phyloP scores from a whole-genome alignment of 2,329 filamentous ascomycete species.

The Thelonectria rubi region DNA sequence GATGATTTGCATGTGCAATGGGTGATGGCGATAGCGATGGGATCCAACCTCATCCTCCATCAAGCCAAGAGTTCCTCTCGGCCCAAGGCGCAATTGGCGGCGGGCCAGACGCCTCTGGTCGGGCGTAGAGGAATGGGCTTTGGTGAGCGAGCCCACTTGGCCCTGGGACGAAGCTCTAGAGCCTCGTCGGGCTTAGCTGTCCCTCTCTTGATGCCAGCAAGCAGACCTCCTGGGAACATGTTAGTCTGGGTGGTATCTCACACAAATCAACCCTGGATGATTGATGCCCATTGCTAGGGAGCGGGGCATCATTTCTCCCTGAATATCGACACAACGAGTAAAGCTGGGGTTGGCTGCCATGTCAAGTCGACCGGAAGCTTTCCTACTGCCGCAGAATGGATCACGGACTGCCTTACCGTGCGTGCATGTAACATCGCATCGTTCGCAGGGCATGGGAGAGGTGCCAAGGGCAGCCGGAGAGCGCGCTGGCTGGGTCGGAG shows the following conservation, averaged over 20 bases:
- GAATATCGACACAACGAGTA: conserved; percentile 9
- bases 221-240: too few species aligned
- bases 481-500: conserved; percentile 5
- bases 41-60: background rate
- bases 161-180: conserved; percentile 1
- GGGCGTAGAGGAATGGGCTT: conserved; percentile 18
- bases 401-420: background rate
- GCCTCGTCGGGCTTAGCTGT: conserved; percentile 5
- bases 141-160: conserved; percentile 11
- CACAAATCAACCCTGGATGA: background rate
- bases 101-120: background rate
- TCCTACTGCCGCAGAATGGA: background rate
- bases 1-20: background rate
- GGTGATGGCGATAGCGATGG: too few species aligned
- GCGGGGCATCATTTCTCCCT: conserved; percentile 26
- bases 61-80: conserved; percentile 3
- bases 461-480: background rate
- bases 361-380: conserved; percentile 6
- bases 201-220: background rate
- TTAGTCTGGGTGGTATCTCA: background rate
- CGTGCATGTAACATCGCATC: background rate
- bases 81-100: conserved; percentile 2
- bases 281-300: conserved; percentile 14
- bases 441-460: background rate
- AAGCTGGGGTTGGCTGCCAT: background rate